phyloP scores from a whole-genome alignment of 176 grass and related monocot species.

The Tillandsia fasciculata region DNA sequence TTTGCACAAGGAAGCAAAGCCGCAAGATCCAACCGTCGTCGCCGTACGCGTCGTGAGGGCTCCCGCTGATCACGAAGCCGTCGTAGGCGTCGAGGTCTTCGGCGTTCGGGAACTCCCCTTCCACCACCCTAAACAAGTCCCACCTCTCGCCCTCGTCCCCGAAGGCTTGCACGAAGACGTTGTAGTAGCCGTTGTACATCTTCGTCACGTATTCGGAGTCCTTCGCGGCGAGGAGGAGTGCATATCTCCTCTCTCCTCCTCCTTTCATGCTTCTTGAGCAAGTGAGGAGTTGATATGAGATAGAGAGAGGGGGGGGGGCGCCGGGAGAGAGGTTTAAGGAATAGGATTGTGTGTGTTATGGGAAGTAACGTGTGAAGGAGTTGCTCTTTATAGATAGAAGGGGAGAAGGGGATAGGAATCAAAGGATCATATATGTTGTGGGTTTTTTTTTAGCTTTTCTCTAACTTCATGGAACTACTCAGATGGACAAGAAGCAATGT shows the following conservation, averaged over 20 bases:
- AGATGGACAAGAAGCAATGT: too few species aligned
- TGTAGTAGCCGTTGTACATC: conserved; percentile 70
- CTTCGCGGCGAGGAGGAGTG: conserved; percentile 56
- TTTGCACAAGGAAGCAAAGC: conserved; percentile 51
- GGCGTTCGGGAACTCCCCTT: conserved; percentile 45
- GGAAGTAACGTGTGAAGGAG: too few species aligned
- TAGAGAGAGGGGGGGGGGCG: neutral
- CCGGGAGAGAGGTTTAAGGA: neutral
- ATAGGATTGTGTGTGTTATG: too few species aligned
- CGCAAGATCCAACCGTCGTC: conserved; percentile 59
- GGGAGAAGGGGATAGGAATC: too few species aligned
- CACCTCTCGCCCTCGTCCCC: conserved; percentile 44
- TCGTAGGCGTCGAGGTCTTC: conserved; percentile 37
- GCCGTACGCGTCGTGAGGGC: conserved; percentile 59
- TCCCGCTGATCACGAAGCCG: conserved; percentile 88
- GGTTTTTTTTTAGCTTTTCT: too few species aligned
- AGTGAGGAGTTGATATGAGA: neutral
- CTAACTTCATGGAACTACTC: too few species aligned
- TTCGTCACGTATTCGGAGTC: conserved; percentile 90
- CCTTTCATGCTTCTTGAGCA: conserved; percentile 3
- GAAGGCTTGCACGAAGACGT: conserved; percentile 69
- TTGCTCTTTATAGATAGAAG: too few species aligned
- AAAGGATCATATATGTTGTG: too few species aligned
- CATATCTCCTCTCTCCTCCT: conserved; percentile 30
- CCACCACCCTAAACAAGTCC: conserved; percentile 72